These are phyloP conservation scores for Oemleria cerasiformis DNA, from an alignment of 306 rosid species.

Conservation along the genomic window DNA sequence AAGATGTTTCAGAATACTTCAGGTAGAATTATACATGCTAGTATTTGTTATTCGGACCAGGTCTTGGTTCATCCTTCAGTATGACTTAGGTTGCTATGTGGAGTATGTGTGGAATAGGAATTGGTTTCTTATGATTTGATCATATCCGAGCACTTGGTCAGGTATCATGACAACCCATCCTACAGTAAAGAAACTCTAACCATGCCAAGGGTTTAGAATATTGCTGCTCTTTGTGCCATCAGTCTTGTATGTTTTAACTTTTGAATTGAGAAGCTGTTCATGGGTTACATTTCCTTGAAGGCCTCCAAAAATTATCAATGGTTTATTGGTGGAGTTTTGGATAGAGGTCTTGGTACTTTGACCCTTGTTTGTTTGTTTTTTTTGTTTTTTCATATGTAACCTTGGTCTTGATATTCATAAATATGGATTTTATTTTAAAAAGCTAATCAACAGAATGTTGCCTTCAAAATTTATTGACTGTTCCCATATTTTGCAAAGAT, in stretches of 20 bases:
- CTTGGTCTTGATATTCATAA: neutral
- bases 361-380: neutral
- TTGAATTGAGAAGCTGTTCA: neutral
- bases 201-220: neutral
- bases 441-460: neutral
- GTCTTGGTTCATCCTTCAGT: neutral
- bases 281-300: neutral
- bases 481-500: neutral
- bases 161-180: neutral
- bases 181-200: neutral
- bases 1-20: slow-evolving; percentile 93
- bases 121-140: neutral
- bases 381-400: neutral
- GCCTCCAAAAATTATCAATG: neutral
- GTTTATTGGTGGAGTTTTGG: neutral
- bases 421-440: neutral
- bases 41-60: neutral
- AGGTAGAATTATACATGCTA: slow-evolving; percentile 44
- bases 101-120: neutral
- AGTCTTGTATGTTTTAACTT: neutral
- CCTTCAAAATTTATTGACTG: neutral
- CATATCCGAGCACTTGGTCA: neutral
- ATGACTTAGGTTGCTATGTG: neutral
- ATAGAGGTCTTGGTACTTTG: neutral
- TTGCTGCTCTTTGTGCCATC: neutral